phyloP scores from a whole-genome alignment of 2,329 filamentous ascomycete species.

The Phialophora macrospora region DNA sequence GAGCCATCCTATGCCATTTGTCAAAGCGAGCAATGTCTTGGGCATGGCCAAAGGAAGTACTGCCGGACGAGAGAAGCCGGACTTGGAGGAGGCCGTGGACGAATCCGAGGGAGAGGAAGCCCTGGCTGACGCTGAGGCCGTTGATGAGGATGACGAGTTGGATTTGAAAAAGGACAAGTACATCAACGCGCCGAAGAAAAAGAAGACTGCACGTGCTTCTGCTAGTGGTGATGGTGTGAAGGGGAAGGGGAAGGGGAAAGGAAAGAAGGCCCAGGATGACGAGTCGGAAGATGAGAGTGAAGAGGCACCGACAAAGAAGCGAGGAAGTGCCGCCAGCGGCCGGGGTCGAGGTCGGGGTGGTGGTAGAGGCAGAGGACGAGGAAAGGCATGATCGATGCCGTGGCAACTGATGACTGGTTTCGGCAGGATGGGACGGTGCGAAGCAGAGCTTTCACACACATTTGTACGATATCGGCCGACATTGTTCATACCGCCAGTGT shows the following conservation, averaged over 20 bases:
- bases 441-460: neutral
- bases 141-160: constrained; percentile 71
- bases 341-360: constrained; percentile 23
- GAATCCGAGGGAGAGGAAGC: constrained; percentile 74
- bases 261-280: constrained; percentile 33
- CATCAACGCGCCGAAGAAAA: constrained; percentile 89
- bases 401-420: neutral
- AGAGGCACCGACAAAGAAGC: constrained; percentile 33
- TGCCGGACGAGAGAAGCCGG: constrained; percentile 74
- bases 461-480: neutral
- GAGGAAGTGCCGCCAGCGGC: constrained; percentile 13
- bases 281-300: constrained; percentile 24
- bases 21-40: constrained; percentile 81
- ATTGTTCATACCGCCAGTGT: neutral
- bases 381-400: constrained; percentile 1
- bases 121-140: constrained; percentile 54
- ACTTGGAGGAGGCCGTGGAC: constrained; percentile 94
- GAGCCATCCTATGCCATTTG: constrained; percentile 90
- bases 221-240: constrained; percentile 54
- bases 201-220: constrained; percentile 55
- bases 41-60: constrained; percentile 67
- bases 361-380: constrained; percentile 31
- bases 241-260: constrained; percentile 40
- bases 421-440: neutral
- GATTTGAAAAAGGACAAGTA: constrained; percentile 95